These are phyloP conservation scores for Naganishia vaughanmartiniae DNA, from an alignment of 768 basidiomycete species.

Conservation along the genomic window DNA sequence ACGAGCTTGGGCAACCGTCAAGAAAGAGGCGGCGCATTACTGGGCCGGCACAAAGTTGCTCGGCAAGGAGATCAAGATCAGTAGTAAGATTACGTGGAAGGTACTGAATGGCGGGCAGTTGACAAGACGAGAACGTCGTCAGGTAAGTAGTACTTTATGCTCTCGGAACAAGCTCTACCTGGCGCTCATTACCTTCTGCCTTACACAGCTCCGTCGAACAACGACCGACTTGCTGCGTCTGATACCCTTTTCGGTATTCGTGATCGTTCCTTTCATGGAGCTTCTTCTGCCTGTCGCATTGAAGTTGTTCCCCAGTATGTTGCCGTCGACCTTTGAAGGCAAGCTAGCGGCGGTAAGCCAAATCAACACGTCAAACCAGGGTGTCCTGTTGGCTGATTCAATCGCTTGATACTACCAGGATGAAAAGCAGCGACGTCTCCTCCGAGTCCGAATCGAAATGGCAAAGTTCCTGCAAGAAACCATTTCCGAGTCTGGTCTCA, in stretches of 20 bases:
- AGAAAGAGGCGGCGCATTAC: constrained; percentile 93
- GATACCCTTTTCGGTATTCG: constrained; percentile 89
- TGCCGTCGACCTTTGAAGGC: constrained; percentile 97
- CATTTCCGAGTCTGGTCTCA: constrained; percentile 85
- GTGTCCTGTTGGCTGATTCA: background rate
- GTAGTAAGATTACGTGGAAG: constrained; percentile 80
- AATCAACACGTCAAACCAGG: too few relatives aligned
- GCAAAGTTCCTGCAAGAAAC: constrained; percentile 99
- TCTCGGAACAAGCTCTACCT: background rate
- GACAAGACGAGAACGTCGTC: constrained; percentile 88
- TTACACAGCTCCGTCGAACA: constrained; percentile 77
- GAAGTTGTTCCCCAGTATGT: constrained; percentile 97
- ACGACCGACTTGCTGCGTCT: constrained; percentile 89
- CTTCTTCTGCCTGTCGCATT: constrained; percentile 89
- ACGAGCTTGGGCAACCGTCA: constrained; percentile 85
- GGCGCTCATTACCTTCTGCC: background rate
- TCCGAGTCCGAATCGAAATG: constrained; percentile 94
- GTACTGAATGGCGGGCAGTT: constrained; percentile 84
- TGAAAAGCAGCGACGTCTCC: constrained; percentile 92
- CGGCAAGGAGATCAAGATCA: constrained; percentile 90
- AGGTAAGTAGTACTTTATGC: constrained; percentile 58
- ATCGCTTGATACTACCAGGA: constrained; percentile 59
- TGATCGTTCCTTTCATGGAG: constrained; percentile 98
- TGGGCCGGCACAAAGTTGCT: constrained; percentile 95
- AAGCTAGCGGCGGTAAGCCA: constrained; percentile 81